These are phyloP conservation scores for Marchantia polymorpha DNA, from an alignment of 225 moss, liverwort and hornwort species.

Conservation along the genomic window DNA sequence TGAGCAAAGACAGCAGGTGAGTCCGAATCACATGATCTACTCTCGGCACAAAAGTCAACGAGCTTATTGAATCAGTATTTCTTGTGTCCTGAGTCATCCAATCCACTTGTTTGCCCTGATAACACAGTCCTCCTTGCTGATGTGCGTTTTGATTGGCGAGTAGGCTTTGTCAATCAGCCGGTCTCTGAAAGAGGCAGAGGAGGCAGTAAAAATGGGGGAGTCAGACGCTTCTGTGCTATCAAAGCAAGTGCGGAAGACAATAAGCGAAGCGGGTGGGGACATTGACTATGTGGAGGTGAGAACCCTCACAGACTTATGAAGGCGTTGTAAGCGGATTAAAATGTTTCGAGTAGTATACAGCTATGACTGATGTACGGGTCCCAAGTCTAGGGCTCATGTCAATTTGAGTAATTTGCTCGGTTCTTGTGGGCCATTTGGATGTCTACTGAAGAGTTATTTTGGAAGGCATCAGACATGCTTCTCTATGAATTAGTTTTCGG, in stretches of 20 bases:
- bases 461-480: too few relatives aligned
- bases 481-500: too few relatives aligned
- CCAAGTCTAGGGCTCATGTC: too few relatives aligned
- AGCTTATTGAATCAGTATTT: neutral
- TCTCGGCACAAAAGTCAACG: neutral
- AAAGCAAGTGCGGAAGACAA: conserved; percentile 46
- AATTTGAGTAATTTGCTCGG: too few relatives aligned
- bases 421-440: too few relatives aligned
- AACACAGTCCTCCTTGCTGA: neutral
- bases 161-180: conserved; percentile 85
- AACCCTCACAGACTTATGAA: neutral
- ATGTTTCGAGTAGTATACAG: too few relatives aligned
- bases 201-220: conserved; percentile 57
- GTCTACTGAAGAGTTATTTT: too few relatives aligned
- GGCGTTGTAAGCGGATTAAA: neutral
- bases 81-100: neutral
- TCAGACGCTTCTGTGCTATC: conserved; percentile 43
- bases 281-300: conserved; percentile 86
- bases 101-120: neutral
- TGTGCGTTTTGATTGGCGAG: neutral
- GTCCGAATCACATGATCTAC: neutral
- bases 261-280: conserved; percentile 65
- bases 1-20: conserved; percentile 67
- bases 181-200: conserved; percentile 60
- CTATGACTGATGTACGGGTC: too few relatives aligned